These are phyloP conservation scores for Dichomitus squalens DNA, from an alignment of 1,284 basidiomycete species.

Conservation along the genomic window DNA sequence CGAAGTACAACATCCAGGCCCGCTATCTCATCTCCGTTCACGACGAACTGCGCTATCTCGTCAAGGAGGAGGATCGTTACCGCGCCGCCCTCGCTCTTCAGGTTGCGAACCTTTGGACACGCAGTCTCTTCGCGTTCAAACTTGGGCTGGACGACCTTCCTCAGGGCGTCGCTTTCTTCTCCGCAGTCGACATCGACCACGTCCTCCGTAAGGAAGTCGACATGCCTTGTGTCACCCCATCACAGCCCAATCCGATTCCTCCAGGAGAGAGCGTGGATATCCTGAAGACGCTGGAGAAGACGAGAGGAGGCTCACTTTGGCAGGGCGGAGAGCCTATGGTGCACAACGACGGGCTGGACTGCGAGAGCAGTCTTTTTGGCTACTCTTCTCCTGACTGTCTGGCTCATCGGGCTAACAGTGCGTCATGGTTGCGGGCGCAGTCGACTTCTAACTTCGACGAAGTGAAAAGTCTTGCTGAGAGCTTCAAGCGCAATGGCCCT, in stretches of 20 bases:
- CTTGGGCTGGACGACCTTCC: slow-evolving; percentile 96
- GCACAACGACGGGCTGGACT: slow-evolving; percentile 24
- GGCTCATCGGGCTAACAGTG: slow-evolving; percentile 59
- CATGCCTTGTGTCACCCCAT: slow-evolving; percentile 95
- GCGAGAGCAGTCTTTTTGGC: slow-evolving; percentile 37
- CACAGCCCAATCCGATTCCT: slow-evolving; percentile 81
- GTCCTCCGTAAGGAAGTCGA: slow-evolving; percentile 96
- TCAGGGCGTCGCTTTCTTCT: slow-evolving; percentile 95
- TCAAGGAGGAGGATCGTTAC: slow-evolving; percentile 86
- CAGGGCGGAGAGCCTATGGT: slow-evolving; percentile 59
- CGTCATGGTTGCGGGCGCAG: slow-evolving; percentile 74
- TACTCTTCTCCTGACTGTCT: slow-evolving; percentile 61
- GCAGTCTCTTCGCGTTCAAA: slow-evolving; percentile 89
- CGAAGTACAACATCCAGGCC: slow-evolving; percentile 84
- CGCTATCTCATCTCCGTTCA: slow-evolving; percentile 97
- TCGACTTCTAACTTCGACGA: slow-evolving; percentile 68
- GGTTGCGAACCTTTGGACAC: slow-evolving; percentile 96
- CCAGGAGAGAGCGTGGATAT: slow-evolving; percentile 90
- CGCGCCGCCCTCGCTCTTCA: slow-evolving; percentile 93
- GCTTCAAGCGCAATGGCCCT: slow-evolving; percentile 39
- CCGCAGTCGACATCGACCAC: slow-evolving; percentile 91
- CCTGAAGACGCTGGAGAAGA: slow-evolving; percentile 61
- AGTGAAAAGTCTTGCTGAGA: slow-evolving; percentile 64
- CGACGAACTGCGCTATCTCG: slow-evolving; percentile 95
- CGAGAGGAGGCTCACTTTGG: slow-evolving; percentile 65